Base-by-base conservation (phyloP, 2,329 filamentous ascomycete species). In the Parasarocladium wereldwijsianum region DNA sequence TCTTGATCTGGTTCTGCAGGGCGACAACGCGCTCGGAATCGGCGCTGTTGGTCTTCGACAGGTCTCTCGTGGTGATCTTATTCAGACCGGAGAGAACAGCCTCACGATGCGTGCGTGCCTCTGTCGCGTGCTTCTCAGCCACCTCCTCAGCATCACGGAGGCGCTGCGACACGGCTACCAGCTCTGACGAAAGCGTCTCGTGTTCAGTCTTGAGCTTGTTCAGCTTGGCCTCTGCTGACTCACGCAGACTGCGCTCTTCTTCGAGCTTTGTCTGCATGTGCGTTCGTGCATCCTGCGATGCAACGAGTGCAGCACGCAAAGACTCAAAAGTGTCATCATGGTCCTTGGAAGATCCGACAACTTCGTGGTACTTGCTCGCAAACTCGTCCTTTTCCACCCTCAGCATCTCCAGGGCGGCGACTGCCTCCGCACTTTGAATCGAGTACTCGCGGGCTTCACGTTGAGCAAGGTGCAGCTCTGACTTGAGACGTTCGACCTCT, bases 71-170 rank as follows among this genome's bases (percentile, higher is more conserved):
- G 1, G 66, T 57, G 7, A 86, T 69, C 51, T 78, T 85, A 41
- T 84, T 80, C 8, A 98, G 65, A 4, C 90, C 87, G 28, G 75
- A 67, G 26, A 96, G 58, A 19, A 98, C 75, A 14, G 81, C 86
- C 41, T 80, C 65, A 15, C 82, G 81, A 47, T 96, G 87, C 11
- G 80, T 79, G 33, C 76, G 70, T 5, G 90, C 87, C 57, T 98
- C 92, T 40, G 76, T 73, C 5, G 86, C 82, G 50, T 93, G 77
- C 41, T 78, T 84, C 44, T 92, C 81, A 2, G 82, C 81, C 25
- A 96, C 57, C 45, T 93, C 84, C 54, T 98, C 85, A 0, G 83
- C 75, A 50, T 94, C 86, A 23, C 70, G 74, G 28, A 98, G 57
- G 29, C 81, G 76, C 41, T 84, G 74, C 2, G 70, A 76, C 0